phyloP scores from a whole-genome alignment of 108 stramenopile species.

The Pseudonitzschia multiseries region DNA sequence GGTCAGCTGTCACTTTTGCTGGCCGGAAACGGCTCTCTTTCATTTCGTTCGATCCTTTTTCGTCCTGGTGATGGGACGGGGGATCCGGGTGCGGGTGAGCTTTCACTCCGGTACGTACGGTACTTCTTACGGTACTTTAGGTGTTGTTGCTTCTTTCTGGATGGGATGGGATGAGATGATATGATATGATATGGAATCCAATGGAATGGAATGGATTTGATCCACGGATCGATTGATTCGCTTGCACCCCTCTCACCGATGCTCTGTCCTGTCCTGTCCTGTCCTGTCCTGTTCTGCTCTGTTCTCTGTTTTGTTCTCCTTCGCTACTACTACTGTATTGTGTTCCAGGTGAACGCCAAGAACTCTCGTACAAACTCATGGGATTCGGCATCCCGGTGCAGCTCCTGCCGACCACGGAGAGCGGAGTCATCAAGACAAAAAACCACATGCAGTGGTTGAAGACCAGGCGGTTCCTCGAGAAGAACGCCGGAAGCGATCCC shows the following conservation, averaged over 20 bases:
- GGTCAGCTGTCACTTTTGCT: slow-evolving; percentile 3
- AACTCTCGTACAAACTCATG: slow-evolving; percentile 13
- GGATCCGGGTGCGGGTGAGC: not conserved
- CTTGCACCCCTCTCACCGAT: too few relatives aligned
- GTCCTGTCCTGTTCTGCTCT: too few relatives aligned
- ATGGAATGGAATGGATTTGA: too few relatives aligned
- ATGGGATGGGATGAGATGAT: too few relatives aligned
- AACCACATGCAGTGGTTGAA: slow-evolving; percentile 16
- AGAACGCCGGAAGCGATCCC: not conserved
- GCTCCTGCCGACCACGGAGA: slow-evolving; percentile 7
- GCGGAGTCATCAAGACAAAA: slow-evolving; percentile 8
- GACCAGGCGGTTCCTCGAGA: slow-evolving; percentile 3
- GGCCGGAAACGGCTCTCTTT: slow-evolving; percentile 9
- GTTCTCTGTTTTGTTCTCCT: not conserved
- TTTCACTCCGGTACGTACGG: slow-evolving; percentile 1
- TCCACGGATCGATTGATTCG: too few relatives aligned
- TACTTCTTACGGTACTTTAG: too few relatives aligned
- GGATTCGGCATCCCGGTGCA: slow-evolving; percentile 16
- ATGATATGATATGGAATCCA: too few relatives aligned
- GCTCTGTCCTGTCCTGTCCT: too few relatives aligned
- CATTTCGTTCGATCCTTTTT: not conserved
- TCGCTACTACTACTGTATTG: not conserved
- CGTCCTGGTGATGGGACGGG: not conserved
- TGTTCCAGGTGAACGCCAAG: slow-evolving; percentile 1
- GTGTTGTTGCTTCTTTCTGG: too few relatives aligned